Evolutionary conservation across 163 green algal genomes (phyloP).

Genomic region (Scenedesmus sp.): DNA sequence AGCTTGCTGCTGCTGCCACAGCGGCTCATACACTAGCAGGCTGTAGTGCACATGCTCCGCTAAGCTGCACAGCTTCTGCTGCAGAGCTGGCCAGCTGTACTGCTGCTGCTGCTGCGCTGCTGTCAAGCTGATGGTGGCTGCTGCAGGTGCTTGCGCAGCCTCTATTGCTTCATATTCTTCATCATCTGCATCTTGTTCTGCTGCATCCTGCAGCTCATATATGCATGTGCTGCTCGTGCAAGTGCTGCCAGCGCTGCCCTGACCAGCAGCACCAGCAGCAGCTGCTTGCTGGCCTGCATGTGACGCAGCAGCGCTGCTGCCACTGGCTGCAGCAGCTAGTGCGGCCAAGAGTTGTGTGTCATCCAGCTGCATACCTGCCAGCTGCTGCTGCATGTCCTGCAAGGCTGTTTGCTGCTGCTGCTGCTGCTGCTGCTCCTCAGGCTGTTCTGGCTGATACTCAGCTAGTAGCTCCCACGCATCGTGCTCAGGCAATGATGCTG

Average conservation of each 20-base stretch:
- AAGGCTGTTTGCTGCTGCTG: constrained; percentile 4
- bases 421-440: constrained; percentile 34
- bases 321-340: constrained; percentile 6
- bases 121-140: neutral
- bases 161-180: constrained; percentile 52
- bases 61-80: neutral
- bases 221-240: neutral
- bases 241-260: neutral
- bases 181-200: constrained; percentile 36
- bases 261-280: neutral
- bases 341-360: neutral
- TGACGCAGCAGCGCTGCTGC: neutral
- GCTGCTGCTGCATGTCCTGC: constrained; percentile 1
- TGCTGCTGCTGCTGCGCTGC: constrained; percentile 5
- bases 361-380: neutral
- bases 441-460: neutral
- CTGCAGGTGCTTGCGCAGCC: neutral
- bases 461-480: constrained; percentile 54
- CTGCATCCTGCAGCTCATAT: constrained; percentile 35
- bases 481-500: constrained; percentile 51
- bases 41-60: constrained; percentile 51
- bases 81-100: constrained; percentile 6
- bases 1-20: constrained; percentile 41
- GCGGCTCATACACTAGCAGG: constrained; percentile 45
- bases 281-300: neutral